Evolutionary conservation across 257 asterid species (phyloP).

Genomic region (Solanum pimpinellifolium): DNA sequence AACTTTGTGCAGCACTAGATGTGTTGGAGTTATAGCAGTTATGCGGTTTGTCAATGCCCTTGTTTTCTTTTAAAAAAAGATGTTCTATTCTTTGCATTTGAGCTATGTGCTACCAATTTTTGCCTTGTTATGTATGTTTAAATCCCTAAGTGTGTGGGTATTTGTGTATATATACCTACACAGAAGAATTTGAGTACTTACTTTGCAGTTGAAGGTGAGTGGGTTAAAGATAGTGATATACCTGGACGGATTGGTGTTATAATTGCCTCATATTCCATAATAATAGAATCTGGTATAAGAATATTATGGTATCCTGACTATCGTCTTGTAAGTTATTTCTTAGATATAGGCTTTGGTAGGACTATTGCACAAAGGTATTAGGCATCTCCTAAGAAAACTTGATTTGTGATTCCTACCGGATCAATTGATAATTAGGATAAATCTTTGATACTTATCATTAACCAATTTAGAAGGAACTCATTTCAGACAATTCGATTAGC

Average conservation of each 20-base stretch:
- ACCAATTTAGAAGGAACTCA: background rate
- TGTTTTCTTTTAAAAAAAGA: too few relatives aligned
- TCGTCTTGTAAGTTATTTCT: background rate
- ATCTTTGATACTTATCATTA: too few relatives aligned
- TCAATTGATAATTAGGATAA: background rate
- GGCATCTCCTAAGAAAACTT: background rate
- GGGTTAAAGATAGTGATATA: background rate
- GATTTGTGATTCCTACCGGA: background rate
- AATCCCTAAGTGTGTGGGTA: too few relatives aligned
- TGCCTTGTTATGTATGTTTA: too few relatives aligned
- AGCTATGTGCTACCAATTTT: background rate
- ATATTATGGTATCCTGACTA: too few relatives aligned
- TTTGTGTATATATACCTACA: too few relatives aligned
- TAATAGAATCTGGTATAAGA: background rate
- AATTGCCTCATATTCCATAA: background rate
- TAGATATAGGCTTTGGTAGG: background rate
- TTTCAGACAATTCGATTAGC: background rate
- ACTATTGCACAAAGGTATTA: background rate
- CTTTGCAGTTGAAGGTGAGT: background rate
- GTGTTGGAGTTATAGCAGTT: too few relatives aligned
- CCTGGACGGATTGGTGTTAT: background rate
- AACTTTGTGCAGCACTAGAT: too few relatives aligned
- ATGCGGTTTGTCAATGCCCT: too few relatives aligned
- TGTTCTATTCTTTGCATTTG: background rate
- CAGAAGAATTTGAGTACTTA: background rate